Evolutionary conservation across 2,329 filamentous ascomycete species (phyloP), one percentile per base, ranked within the genome.

Genomic region (Colletotrichum sublineola): DNA sequence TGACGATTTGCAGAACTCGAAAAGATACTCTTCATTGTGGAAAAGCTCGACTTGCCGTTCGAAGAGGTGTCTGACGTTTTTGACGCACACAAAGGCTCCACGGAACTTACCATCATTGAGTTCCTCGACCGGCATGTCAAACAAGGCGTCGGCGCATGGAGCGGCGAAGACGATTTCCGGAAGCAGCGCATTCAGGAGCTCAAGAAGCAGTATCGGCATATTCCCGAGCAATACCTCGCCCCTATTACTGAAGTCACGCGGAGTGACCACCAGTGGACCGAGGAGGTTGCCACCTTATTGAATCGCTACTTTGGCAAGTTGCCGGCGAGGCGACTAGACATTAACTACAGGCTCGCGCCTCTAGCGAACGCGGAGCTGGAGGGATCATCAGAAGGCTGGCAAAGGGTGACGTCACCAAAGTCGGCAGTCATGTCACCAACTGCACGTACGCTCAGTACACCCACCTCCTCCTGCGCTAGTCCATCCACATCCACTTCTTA

Each of bases 121-220:
- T 81, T 87, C 14, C 74, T 88, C 4, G 81, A 86, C 14, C 81
- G 82, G 24, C 85, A 85, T 73, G 80, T 85, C 15, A 78, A 79
- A 0, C 76, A 84, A 20, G 83, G 80, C 4, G 63, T 71, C 5
- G 70, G 57, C 6, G 66, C 36, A 48, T 67, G 67, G 38, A 52
- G n/a, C 44, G 40, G 14, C 24, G 78, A 83, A 29, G 80, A 80
- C 44, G 74, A 79, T n/a, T 68, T 75, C 14, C 76, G 80, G 24
- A 76, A 80, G 53, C 75, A 78, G 20, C 75, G 77, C 1, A 76
- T 81, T 3, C 75, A 80, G 4, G 78, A 81, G 46, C 79, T 86
- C 7, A 78, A 77, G 2, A 75, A 80, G 33, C 82, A 82, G 56
- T 82, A 84, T 57, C 79, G 80, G 20, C 83, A 84, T 73, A 79